Conservation (phyloP, 306 rosid genomes). For the Cucurbita moschata region DNA sequence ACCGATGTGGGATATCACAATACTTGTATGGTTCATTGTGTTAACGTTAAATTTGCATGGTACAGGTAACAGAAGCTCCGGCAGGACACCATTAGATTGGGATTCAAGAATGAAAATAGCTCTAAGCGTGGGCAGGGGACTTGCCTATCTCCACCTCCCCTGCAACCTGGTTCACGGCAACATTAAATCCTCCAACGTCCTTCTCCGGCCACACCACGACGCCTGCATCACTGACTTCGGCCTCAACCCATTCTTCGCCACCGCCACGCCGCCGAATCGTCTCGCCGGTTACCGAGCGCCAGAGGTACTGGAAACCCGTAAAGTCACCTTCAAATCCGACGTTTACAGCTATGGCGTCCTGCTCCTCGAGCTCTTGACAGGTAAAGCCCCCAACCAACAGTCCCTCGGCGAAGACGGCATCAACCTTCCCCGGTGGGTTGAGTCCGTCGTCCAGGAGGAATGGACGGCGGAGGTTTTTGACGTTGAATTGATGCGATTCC, state of each 20-base stretch:
- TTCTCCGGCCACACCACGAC: slow-evolving; percentile 55
- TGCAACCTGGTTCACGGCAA: slow-evolving; percentile 86
- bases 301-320: slow-evolving; percentile 62
- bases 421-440: slow-evolving; percentile 92
- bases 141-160: slow-evolving; percentile 61
- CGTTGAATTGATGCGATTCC: slow-evolving; percentile 74
- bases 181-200: slow-evolving; percentile 75
- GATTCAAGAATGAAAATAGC: slow-evolving; percentile 73
- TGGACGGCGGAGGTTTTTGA: slow-evolving; percentile 99
- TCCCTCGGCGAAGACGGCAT: slow-evolving; percentile 90
- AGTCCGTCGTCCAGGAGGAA: slow-evolving; percentile 87
- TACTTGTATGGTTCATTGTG: too few species aligned
- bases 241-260: slow-evolving; percentile 45
- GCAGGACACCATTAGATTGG: slow-evolving; percentile 89
- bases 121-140: slow-evolving; percentile 46
- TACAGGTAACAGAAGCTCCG: slow-evolving; percentile 89
- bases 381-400: slow-evolving; percentile 90
- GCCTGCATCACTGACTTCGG: slow-evolving; percentile 70
- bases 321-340: slow-evolving; percentile 71
- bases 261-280: slow-evolving; percentile 57
- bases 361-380: slow-evolving; percentile 71
- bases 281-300: slow-evolving; percentile 89
- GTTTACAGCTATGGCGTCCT: slow-evolving; percentile 88
- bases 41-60: too few species aligned
- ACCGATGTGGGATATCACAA: too few species aligned